Conservation (phyloP, 768 basidiomycete species). For the Rhodosporidiobolus sp. region DNA sequence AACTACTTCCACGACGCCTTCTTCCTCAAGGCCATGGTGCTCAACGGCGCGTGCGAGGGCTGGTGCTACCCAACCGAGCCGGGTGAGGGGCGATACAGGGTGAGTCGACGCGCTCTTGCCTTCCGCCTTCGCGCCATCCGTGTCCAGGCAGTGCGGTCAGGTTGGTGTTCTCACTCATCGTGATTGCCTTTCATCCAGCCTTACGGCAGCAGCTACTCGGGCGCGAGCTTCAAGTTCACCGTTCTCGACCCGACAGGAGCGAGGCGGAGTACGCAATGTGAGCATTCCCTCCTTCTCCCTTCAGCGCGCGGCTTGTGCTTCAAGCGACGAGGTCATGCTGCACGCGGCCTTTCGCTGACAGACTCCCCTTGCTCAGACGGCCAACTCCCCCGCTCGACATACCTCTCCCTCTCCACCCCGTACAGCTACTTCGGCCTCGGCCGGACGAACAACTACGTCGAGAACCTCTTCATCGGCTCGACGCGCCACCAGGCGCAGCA, state of each 20-base stretch:
- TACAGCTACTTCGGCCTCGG: constrained; percentile 96
- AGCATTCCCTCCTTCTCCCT: constrained; percentile 21
- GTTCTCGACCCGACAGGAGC: constrained; percentile 85
- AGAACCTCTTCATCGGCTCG: constrained; percentile 94
- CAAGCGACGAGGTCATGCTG: no score
- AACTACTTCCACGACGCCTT: constrained; percentile 98
- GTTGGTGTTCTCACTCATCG: no score
- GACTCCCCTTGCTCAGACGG: constrained; percentile 58
- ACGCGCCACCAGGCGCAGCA: constrained; percentile 68
- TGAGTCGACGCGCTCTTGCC: constrained; percentile 51
- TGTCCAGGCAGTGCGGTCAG: no score
- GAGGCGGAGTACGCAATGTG: constrained; percentile 85
- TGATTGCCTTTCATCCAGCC: constrained; percentile 59
- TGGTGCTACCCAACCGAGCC: constrained; percentile 66
- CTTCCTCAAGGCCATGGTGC: constrained; percentile 88
- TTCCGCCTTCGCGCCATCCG: neutral
- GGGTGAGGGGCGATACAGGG: constrained; percentile 64
- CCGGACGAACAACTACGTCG: constrained; percentile 98
- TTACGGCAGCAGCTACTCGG: constrained; percentile 88
- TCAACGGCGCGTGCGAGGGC: constrained; percentile 88
- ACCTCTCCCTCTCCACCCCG: constrained; percentile 82
- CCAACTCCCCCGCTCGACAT: constrained; percentile 88
- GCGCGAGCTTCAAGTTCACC: constrained; percentile 95
- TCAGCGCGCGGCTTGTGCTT: no score
- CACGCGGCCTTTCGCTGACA: no score